Evolutionary conservation across 352 stramenopile genomes (phyloP).

Genomic region (Plasmopara muralis): DNA sequence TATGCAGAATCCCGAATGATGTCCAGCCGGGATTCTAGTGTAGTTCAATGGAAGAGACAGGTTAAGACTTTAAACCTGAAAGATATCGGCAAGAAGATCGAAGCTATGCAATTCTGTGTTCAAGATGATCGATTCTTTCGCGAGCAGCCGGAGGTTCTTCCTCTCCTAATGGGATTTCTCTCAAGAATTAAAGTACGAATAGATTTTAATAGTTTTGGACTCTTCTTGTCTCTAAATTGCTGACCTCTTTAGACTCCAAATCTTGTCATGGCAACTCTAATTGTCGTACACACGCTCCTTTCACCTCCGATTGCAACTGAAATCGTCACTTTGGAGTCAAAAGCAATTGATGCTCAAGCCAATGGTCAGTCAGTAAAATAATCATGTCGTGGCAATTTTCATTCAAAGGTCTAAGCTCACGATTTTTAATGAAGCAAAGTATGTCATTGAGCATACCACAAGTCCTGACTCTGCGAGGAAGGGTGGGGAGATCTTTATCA

Average conservation of each 20-base stretch:
- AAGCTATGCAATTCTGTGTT: conserved; percentile 44
- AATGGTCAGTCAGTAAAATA: conserved; percentile 47
- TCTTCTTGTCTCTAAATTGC: conserved; percentile 1
- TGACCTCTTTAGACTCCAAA: conserved; percentile 20
- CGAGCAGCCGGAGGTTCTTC: conserved; percentile 46
- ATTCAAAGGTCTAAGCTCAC: conserved; percentile 1
- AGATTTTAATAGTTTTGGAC: not conserved
- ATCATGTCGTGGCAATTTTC: not conserved
- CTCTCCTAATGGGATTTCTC: conserved; percentile 43
- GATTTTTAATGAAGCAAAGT: conserved; percentile 24
- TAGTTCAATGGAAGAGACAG: conserved; percentile 45
- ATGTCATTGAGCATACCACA: conserved; percentile 33
- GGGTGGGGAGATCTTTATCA: conserved; percentile 41
- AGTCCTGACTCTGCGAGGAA: conserved; percentile 30
- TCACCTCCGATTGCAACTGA: conserved; percentile 7
- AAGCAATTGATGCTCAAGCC: conserved; percentile 27
- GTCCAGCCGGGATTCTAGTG: conserved; percentile 18
- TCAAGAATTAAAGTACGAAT: conserved; percentile 41
- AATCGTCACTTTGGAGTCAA: not conserved
- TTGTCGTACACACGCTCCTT: conserved; percentile 23
- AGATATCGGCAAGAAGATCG: conserved; percentile 53
- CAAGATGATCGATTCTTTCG: conserved; percentile 50
- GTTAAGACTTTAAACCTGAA: conserved; percentile 62
- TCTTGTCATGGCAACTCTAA: conserved; percentile 31
- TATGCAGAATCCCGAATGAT: conserved; percentile 6